Evolutionary conservation across 208 protist species (phyloP), one percentile per base, ranked within the genome.

Genomic region (Trypanosoma caninum): DNA sequence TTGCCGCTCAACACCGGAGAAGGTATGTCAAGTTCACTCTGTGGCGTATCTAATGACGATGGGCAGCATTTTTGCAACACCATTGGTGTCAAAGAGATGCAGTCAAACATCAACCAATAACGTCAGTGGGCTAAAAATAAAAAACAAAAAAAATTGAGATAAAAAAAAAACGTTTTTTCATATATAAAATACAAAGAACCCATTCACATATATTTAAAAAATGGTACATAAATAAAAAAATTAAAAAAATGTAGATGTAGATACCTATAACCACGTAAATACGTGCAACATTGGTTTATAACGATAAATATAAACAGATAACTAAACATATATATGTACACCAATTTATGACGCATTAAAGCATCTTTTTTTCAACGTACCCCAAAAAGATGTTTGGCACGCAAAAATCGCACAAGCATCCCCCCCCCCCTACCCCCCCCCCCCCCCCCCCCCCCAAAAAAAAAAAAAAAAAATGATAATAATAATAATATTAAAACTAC

Each of bases 11-110:
- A 22, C 2, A 16, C 44, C 14, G 58, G 58, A 13, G 58, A 53
- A 14, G 58, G 58, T 37, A 63, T 63, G 33, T 53, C 22, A 30
- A 63, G 31, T 18, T 63, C 58, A 45, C 58, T 63, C 20, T 63
- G 58, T 20, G 58, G 35, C 11, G 45, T 46, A 33, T 54, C 58
- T 28, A 18, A 30, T 18, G 20, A 28, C 30, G 2, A 6, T 9
- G 11, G 18, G 6, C 40, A 14, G 8, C 40, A 41, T 27, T 18
- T 41, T 0, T 30, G 22, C 14, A 44, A 44, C 0, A 18, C 2
- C 22, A 45, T 18, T 16, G 42, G 42, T 30, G 56, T 41, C 25
- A 23, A 30, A 16, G 40, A 52, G 20, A 61, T 51, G 30, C 42
- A 46, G 7, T 18, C 33, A 44, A 18, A 10, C 33, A 53, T 42